A percentile compares a stretch with the other conserved stretches of the same genome.
These are phyloP conservation scores for Primulina eburnea DNA, from an alignment of 257 asterid genomes.

Conservation along the genomic window DNA sequence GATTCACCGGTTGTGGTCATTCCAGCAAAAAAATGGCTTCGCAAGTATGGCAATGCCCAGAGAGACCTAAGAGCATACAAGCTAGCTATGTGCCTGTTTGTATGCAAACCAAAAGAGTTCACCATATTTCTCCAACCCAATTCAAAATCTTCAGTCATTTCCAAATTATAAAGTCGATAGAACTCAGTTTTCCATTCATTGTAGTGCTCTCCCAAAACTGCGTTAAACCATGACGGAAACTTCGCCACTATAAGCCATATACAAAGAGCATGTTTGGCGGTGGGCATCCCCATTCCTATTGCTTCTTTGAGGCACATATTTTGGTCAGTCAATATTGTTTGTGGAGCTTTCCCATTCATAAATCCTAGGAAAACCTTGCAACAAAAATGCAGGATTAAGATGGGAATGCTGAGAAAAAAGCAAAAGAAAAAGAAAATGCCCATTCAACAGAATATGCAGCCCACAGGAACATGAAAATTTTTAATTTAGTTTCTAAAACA, in stretches of 20 bases:
- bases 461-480: neutral
- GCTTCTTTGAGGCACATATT: conserved; percentile 94
- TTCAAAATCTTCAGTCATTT: conserved; percentile 77
- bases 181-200: conserved; percentile 93
- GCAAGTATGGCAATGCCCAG: conserved; percentile 94
- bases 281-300: conserved; percentile 76
- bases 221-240: conserved; percentile 97
- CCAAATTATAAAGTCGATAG: conserved; percentile 79
- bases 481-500: conserved; percentile 6
- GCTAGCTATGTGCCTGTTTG: conserved; percentile 81
- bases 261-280: conserved; percentile 91
- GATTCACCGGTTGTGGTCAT: conserved; percentile 79
- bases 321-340: conserved; percentile 88
- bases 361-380: conserved; percentile 74
- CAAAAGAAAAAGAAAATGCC: conserved; percentile 11
- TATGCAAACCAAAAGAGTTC: conserved; percentile 73
- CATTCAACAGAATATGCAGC: neutral
- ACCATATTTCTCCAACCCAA: conserved; percentile 95
- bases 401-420: neutral
- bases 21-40: conserved; percentile 94
- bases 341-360: conserved; percentile 94
- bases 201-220: conserved; percentile 89
- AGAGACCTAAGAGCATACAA: conserved; percentile 69
- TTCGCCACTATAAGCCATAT: conserved; percentile 90
- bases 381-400: conserved; percentile 14